Base-by-base conservation (phyloP, 192 early-diverging fungal species). In the Coemansia sp. region DNA sequence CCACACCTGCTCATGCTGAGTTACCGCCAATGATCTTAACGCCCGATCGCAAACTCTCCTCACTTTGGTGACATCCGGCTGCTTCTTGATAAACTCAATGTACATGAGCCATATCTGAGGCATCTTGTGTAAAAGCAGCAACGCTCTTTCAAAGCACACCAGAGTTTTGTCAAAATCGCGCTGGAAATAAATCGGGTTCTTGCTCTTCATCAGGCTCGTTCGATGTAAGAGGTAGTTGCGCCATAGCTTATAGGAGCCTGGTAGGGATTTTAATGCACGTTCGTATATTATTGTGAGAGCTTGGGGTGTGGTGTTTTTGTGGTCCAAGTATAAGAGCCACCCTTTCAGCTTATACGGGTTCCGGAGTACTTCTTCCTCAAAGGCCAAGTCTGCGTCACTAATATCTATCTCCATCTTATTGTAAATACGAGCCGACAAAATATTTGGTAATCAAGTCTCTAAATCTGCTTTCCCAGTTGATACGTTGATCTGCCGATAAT, bases 191-290 rank as follows among this genome's bases (percentile, higher is more conserved):
- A 82, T 56, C 23, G 83, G 81, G 54, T 86, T 84, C 18, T 73
- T 50, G 23, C 75, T 79, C 3, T 68, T 48, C 8, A 87, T 43
- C 15, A 21, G 41, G 16, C 66, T 48, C 14, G 70, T 59, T 18
- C 91, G 84, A 21, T 84, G 61, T 60, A 89, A 88, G 30, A 97
- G 69, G 63, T 97, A 95, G 36, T 72, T 59, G 60, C 91, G 92
- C 94, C 94, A 99, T 3, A 99, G 81, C 69, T 96, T 96, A 74
- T 96, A 99, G 6, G 91, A 94, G 5, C 94, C 91, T 2, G 97
- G 97, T 4, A 99, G 73, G 28, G 85, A 80, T 41, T 82, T 80
- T 19, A 97, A 71, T 1, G 95, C 94, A 7, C 97, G 88, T 63
- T 97, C 94, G 70, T 88, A 94, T 1, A 97, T 69, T 26, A 89